A percentile compares a stretch with the other conserved stretches of the same genome.
Conservation (phyloP, 768 basidiomycete genomes). For the Mrakia frigida region DNA sequence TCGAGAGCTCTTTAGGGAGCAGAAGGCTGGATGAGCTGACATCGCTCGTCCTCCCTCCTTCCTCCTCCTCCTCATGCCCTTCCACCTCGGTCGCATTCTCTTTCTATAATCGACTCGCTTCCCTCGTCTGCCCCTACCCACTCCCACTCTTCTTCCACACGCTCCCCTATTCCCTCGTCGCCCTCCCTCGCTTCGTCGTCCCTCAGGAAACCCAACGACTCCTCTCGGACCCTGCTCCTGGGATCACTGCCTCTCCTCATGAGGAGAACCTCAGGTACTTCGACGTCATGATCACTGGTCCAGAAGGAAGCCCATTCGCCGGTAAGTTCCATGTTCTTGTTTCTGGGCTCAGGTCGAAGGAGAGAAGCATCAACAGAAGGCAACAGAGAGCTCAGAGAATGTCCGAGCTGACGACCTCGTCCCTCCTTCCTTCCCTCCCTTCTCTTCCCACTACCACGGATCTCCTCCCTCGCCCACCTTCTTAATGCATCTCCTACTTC, state of each 20-base stretch:
- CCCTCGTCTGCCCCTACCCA: too few species aligned
- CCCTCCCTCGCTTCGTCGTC: background rate
- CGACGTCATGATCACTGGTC: constrained; percentile 94
- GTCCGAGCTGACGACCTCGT: background rate
- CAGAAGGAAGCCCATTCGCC: constrained; percentile 86
- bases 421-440: background rate
- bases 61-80: background rate
- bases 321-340: constrained; percentile 52
- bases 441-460: background rate
- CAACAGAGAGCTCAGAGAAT: background rate
- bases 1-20: background rate
- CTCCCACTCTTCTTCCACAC: background rate
- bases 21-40: background rate
- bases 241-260: constrained; percentile 90
- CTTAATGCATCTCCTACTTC: background rate
- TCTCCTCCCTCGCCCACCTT: background rate
- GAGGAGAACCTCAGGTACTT: constrained; percentile 98
- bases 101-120: too few species aligned
- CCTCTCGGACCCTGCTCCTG: constrained; percentile 92
- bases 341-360: background rate
- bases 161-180: background rate
- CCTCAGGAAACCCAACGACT: constrained; percentile 92
- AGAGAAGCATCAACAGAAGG: background rate
- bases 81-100: background rate
- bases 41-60: background rate